A percentile compares a stretch with the other conserved stretches of the same genome.
phyloP scores from a whole-genome alignment of 176 grass and related monocot species.

The Alopecurus myosuroides region DNA sequence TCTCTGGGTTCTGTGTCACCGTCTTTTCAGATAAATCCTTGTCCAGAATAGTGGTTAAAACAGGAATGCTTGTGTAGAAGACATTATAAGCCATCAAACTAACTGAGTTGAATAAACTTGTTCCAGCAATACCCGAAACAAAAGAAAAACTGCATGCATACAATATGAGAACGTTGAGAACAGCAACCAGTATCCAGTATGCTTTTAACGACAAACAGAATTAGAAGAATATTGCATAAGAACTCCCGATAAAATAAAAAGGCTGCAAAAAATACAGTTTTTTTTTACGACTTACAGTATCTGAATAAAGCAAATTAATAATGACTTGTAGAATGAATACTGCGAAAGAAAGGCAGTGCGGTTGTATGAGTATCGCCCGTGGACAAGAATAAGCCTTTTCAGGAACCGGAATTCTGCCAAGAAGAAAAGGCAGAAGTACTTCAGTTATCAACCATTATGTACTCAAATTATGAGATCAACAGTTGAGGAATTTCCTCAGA shows the following conservation, averaged over 20 bases:
- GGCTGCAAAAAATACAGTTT: not conserved
- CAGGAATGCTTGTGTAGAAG: constrained; percentile 95
- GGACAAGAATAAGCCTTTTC: constrained; percentile 95
- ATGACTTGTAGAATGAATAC: constrained; percentile 99
- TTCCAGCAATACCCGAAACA: constrained; percentile 90
- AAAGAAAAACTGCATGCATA: constrained; percentile 86
- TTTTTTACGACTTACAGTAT: constrained; percentile 77
- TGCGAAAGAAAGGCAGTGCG: constrained; percentile 92
- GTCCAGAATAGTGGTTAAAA: constrained; percentile 84
- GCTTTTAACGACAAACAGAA: not conserved
- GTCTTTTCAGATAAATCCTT: constrained; percentile 96
- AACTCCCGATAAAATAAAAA: constrained; percentile 15
- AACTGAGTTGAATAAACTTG: constrained; percentile 95
- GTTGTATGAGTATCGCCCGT: constrained; percentile 96
- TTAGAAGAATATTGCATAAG: not conserved
- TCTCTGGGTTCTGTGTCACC: constrained; percentile 90
- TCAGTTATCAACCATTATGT: not conserved
- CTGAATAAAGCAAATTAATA: constrained; percentile 98
- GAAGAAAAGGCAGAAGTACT: constrained; percentile 4
- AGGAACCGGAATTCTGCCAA: constrained; percentile 89
- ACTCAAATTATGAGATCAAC: not conserved
- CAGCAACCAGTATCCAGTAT: constrained; percentile 7
- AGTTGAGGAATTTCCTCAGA: not conserved
- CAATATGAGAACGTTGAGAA: constrained; percentile 25
- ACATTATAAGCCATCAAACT: constrained; percentile 99